These are phyloP conservation scores for Endocalyx cinctus DNA, from an alignment of 2,329 filamentous ascomycete species.

Conservation along the genomic window DNA sequence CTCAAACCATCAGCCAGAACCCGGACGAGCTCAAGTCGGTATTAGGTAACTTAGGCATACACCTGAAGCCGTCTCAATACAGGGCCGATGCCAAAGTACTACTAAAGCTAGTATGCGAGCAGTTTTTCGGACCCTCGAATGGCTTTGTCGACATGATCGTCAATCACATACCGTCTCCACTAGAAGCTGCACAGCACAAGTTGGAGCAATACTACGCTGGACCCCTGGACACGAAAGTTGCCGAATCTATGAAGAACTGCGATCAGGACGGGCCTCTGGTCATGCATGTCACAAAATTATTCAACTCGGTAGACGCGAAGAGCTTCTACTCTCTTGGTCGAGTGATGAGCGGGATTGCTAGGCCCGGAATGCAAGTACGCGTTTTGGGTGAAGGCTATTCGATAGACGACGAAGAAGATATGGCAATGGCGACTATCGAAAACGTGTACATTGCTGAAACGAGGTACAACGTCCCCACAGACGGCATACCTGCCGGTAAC, in stretches of 20 bases:
- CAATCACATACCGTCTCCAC: constrained; percentile 81
- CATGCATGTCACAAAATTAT: constrained; percentile 90
- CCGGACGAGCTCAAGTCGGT: constrained; percentile 79
- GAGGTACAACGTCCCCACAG: constrained; percentile 85
- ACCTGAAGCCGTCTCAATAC: constrained; percentile 87
- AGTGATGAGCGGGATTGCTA: constrained; percentile 87
- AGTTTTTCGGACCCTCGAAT: constrained; percentile 87
- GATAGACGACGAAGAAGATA: constrained; percentile 95
- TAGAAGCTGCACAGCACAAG: constrained; percentile 69
- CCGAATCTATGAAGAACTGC: constrained; percentile 73
- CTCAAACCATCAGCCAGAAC: constrained; percentile 87
- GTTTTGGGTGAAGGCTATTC: constrained; percentile 95
- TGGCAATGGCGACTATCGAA: constrained; percentile 78
- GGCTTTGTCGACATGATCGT: constrained; percentile 97
- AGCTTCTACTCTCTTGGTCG: constrained; percentile 86
- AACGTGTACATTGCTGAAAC: constrained; percentile 90
- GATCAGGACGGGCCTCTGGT: constrained; percentile 87
- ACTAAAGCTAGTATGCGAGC: constrained; percentile 82
- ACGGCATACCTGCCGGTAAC: constrained; percentile 89
- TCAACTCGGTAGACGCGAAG: constrained; percentile 85
- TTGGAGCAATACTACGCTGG: constrained; percentile 90
- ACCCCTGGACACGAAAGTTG: constrained; percentile 76
- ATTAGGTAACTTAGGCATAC: constrained; percentile 73
- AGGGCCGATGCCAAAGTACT: constrained; percentile 85
- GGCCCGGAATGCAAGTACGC: constrained; percentile 75